Percentiles rank a stretch among this genome's conserved stretches.
Conservation (phyloP, 148 eudicot species). For the Fagopyrum tataricum region DNA sequence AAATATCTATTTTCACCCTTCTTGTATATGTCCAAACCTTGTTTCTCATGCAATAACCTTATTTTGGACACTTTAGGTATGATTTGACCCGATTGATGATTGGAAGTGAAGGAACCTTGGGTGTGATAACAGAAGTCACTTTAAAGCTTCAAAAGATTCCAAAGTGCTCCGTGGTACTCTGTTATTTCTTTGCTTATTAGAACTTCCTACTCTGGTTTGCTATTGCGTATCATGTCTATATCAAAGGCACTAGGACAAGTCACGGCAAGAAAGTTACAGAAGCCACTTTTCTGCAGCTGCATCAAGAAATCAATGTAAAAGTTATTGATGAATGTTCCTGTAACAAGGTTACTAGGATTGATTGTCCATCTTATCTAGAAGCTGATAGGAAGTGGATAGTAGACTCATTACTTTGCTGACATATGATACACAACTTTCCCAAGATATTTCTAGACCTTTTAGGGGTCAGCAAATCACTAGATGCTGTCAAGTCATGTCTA, state of each 20-base stretch:
- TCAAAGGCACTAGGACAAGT: background rate
- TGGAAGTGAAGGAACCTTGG: slow-evolving; percentile 99
- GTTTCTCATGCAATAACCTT: slow-evolving; percentile 6
- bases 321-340: background rate
- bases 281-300: background rate
- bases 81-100: slow-evolving; percentile 86
- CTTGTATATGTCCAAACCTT: background rate
- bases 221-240: background rate
- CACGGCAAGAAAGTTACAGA: background rate
- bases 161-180: slow-evolving; percentile 66
- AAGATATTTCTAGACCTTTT: too few relatives aligned
- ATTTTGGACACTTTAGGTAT: slow-evolving; percentile 38
- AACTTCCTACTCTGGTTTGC: slow-evolving; percentile 2
- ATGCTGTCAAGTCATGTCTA: too few relatives aligned
- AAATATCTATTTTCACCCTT: background rate
- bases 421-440: too few relatives aligned
- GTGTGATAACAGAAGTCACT: slow-evolving; percentile 93
- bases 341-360: background rate
- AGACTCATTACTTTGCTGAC: too few relatives aligned
- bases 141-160: slow-evolving; percentile 93
- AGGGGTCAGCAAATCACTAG: too few relatives aligned
- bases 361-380: background rate
- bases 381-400: background rate
- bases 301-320: background rate
- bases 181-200: background rate